Base-by-base conservation (phyloP, 1,284 basidiomycete genomes). In the Microbotryomycetes sp. region DNA sequence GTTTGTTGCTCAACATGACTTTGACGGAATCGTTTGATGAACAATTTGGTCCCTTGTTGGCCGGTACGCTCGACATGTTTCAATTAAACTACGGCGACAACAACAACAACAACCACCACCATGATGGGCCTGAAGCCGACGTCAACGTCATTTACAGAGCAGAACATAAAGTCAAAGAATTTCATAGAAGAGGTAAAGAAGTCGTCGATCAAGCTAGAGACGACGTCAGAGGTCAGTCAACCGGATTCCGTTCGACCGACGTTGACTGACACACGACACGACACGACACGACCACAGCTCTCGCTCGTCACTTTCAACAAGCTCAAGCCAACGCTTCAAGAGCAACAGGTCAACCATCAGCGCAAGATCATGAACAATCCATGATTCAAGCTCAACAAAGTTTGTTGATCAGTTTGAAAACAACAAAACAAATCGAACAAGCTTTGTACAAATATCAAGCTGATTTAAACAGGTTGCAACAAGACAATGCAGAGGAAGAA, bases 401-500 rank as follows among this genome's bases (percentile, higher is more conserved):
- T 31, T 25, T 36, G 15, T 28, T 67, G 23, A 25, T 28, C 5
- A 31, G 48, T n/a, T 48, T 63, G 50, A 69, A 67, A 54, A 23
- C 32, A 42, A 69, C 66, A 54, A 54, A 31, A n/a, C 62, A 69
- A 42, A 60, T 65, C 54, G 67, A 69, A 53, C 63, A 64, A 30
- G 47, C 59, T 31, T 50, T 67, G 14, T 52, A 55, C 15, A 29
- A 58, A 19, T 48, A 59, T 5, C 65, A 69, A 45, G 65, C 58
- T 1, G 65, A 67, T 14, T 53, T 69, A 15, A 60, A 53, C 19
- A 42, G 60, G 32, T 30, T 69, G 48, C 60, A 63, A 48, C 56
- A 67, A 25, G 65, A 69, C 49, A 51, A 64, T 42, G 65, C 55
- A 42, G 62, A 64, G 12, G 65, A 69, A 54, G 67, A 69, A 54